Percentiles rank a stretch among this genome's conserved stretches.
Evolutionary conservation across 2,329 filamentous ascomycete genomes (phyloP).

Genomic region (Dactylonectria estremocensis): DNA sequence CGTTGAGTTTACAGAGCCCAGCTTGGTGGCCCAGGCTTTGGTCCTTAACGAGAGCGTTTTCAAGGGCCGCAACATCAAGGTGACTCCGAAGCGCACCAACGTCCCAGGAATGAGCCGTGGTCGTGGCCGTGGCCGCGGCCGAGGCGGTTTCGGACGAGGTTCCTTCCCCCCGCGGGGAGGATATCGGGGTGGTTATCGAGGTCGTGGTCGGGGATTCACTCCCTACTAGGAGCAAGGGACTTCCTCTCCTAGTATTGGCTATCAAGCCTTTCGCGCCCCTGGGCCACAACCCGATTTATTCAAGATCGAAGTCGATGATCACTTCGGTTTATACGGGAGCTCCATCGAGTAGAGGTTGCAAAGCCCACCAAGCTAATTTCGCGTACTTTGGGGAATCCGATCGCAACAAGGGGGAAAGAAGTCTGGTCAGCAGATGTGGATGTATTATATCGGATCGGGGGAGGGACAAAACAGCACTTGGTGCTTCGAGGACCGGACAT

Average conservation of each 20-base stretch:
- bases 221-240: conserved; percentile 71
- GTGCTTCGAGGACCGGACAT: conserved; percentile 34
- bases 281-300: conserved; percentile 41
- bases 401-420: conserved; percentile 42
- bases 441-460: conserved; percentile 40
- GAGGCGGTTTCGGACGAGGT: conserved; percentile 69
- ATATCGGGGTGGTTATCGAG: conserved; percentile 71
- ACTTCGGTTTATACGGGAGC: conserved; percentile 34
- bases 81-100: conserved; percentile 95
- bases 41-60: conserved; percentile 98
- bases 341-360: background rate
- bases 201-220: conserved; percentile 74
- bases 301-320: conserved; percentile 47
- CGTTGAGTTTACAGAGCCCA: conserved; percentile 97
- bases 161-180: conserved; percentile 61
- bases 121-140: conserved; percentile 69
- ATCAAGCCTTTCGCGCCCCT: conserved; percentile 32
- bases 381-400: conserved; percentile 24
- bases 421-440: conserved; percentile 31
- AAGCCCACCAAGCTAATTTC: conserved; percentile 25
- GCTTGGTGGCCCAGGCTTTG: conserved; percentile 91
- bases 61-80: conserved; percentile 95
- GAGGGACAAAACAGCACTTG: conserved; percentile 35
- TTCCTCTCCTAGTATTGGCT: conserved; percentile 36
- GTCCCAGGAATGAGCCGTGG: conserved; percentile 94